Evolutionary conservation across 306 rosid species (phyloP).

Genomic region (Dalbergia cochinchinensis): DNA sequence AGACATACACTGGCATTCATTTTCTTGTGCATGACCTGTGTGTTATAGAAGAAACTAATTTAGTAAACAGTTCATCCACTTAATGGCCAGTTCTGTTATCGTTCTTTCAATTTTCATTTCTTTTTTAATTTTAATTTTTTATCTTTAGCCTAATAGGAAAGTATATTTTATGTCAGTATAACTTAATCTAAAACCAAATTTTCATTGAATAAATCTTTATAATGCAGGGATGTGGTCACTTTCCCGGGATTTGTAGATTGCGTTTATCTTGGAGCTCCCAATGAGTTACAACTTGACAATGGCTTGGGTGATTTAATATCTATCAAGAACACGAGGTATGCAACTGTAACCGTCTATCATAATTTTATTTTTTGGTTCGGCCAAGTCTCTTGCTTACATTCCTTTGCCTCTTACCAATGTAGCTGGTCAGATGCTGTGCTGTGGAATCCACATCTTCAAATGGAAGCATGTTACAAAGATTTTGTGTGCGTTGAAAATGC

Average conservation of each 20-base stretch:
- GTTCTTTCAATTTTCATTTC: slow-evolving; percentile 8
- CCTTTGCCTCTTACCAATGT: slow-evolving; percentile 42
- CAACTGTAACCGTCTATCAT: slow-evolving; percentile 32
- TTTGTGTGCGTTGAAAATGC: slow-evolving; percentile 99
- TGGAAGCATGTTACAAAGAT: slow-evolving; percentile 95
- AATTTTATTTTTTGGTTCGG: slow-evolving; percentile 43
- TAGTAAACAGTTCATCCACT: slow-evolving; percentile 29
- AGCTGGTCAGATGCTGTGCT: slow-evolving; percentile 97
- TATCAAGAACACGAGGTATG: slow-evolving; percentile 82
- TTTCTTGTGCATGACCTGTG: slow-evolving; percentile 12
- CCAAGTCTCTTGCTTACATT: slow-evolving; percentile 36
- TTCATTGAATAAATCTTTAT: slow-evolving; percentile 31
- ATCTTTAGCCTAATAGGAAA: slow-evolving; percentile 20
- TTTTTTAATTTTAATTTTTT: slow-evolving; percentile 1
- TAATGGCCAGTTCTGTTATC: slow-evolving; percentile 20
- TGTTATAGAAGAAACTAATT: neutral
- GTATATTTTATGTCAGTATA: slow-evolving; percentile 24
- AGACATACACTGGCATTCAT: slow-evolving; percentile 4
- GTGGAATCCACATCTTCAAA: slow-evolving; percentile 92
- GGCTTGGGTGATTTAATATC: slow-evolving; percentile 88
- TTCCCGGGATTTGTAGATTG: slow-evolving; percentile 99
- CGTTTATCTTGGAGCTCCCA: slow-evolving; percentile 73
- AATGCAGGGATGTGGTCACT: slow-evolving; percentile 76
- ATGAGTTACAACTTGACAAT: slow-evolving; percentile 79
- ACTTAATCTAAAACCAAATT: slow-evolving; percentile 32